phyloP scores from a whole-genome alignment of 805 yeast genomes.

The Ogataea methylovora region DNA sequence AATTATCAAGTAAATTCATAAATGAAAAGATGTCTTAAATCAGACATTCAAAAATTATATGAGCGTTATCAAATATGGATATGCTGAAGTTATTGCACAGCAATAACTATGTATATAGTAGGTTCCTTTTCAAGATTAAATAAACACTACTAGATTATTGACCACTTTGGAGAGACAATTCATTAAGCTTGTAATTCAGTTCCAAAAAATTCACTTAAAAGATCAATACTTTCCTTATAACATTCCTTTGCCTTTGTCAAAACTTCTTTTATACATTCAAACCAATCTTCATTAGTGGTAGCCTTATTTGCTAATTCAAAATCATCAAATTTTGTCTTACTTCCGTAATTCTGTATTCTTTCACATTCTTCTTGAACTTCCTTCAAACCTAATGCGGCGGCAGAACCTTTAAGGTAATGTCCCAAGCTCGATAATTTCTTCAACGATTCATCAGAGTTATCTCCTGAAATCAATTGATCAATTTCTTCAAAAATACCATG shows the following conservation, averaged over 20 bases:
- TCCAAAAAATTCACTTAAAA: conserved; percentile 46
- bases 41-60: no score
- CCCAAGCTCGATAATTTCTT: conserved; percentile 67
- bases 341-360: conserved; percentile 85
- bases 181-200: conserved; percentile 17
- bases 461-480: conserved; percentile 33
- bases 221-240: conserved; percentile 40
- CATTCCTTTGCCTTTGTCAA: conserved; percentile 42
- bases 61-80: no score
- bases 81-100: no score
- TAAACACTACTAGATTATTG: no score
- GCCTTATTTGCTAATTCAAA: conserved; percentile 22
- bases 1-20: no score
- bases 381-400: conserved; percentile 85
- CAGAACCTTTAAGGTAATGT: conserved; percentile 91
- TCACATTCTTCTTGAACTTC: conserved; percentile 86
- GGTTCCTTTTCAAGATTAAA: no score
- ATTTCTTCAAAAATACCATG: conserved; percentile 69
- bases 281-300: conserved; percentile 23
- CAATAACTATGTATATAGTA: no score
- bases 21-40: no score
- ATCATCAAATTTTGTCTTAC: conserved; percentile 26
- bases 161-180: no score
- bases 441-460: conserved; percentile 35
- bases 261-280: conserved; percentile 44